A percentile compares a stretch with the other conserved stretches of the same genome.
Conservation (phyloP, 1,284 basidiomycete species). For the Austroboletus novae-zelandiae region DNA sequence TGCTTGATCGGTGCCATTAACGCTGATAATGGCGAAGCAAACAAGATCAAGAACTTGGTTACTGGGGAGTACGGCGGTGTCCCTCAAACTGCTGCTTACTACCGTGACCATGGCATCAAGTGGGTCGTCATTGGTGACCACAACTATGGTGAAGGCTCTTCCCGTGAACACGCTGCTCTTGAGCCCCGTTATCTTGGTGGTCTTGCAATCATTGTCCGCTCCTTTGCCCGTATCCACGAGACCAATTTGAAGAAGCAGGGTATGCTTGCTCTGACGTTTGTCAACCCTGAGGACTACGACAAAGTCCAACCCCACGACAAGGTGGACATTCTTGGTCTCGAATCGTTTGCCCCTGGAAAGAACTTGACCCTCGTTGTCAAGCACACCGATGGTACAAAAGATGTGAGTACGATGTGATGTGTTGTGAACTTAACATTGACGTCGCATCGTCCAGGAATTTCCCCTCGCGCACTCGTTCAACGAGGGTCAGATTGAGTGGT, state of each 20-base stretch:
- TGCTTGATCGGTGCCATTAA: conserved; percentile 98
- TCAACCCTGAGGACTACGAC: conserved; percentile 87
- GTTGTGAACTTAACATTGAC: conserved; percentile 2
- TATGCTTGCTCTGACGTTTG: conserved; percentile 91
- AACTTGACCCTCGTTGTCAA: conserved; percentile 79
- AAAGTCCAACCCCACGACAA: conserved; percentile 81
- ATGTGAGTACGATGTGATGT: conserved; percentile 43
- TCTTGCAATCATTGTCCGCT: conserved; percentile 91
- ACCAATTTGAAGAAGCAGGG: conserved; percentile 98
- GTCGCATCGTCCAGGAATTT: conserved; percentile 44
- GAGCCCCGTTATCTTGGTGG: conserved; percentile 98
- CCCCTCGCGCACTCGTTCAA: conserved; percentile 80
- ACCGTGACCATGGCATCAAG: conserved; percentile 87
- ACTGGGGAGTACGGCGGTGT: conserved; percentile 88
- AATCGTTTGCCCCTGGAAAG: conserved; percentile 84
- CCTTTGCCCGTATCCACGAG: conserved; percentile 98
- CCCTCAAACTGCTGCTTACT: conserved; percentile 81
- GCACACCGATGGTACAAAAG: conserved; percentile 78
- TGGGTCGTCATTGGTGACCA: conserved; percentile 95
- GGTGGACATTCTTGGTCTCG: conserved; percentile 82
- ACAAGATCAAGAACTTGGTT: conserved; percentile 90
- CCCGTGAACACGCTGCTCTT: conserved; percentile 96
- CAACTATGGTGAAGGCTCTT: conserved; percentile 99
- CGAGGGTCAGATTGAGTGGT: conserved; percentile 91
- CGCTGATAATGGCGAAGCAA: conserved; percentile 92